Percentiles rank a stretch among this genome's conserved stretches.
Evolutionary conservation across 495 filamentous ascomycete genomes (phyloP).

Genomic region (Penicillium dipodomyicola): DNA sequence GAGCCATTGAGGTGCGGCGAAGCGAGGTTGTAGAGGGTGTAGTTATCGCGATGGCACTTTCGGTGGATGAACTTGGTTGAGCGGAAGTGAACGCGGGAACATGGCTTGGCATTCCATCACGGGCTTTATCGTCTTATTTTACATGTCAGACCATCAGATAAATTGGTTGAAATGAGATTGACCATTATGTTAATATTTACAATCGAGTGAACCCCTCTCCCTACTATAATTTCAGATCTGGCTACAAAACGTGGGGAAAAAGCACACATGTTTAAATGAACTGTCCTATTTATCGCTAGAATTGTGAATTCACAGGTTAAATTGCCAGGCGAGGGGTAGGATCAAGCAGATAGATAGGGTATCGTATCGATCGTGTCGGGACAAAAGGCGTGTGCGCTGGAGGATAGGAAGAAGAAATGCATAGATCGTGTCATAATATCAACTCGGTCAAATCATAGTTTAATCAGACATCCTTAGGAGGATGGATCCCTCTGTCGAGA

Average conservation of each 20-base stretch:
- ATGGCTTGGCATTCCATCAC: slow-evolving; percentile 25
- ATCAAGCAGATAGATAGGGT: slow-evolving; percentile 31
- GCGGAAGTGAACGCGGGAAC: slow-evolving; percentile 21
- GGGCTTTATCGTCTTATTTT: background rate
- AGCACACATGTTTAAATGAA: slow-evolving; percentile 13
- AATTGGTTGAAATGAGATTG: background rate
- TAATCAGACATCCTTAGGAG: slow-evolving; percentile 28
- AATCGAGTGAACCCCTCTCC: background rate
- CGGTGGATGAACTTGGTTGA: slow-evolving; percentile 16
- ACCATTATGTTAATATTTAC: slow-evolving; percentile 17
- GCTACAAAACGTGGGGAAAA: background rate
- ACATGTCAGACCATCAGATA: background rate
- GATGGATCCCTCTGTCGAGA: slow-evolving; percentile 37
- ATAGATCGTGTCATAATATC: slow-evolving; percentile 34
- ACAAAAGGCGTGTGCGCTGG: slow-evolving; percentile 30
- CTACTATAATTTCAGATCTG: background rate
- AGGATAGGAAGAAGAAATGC: slow-evolving; percentile 28
- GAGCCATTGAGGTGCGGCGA: slow-evolving; percentile 35
- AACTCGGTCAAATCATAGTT: slow-evolving; percentile 17
- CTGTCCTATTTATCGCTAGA: slow-evolving; percentile 19
- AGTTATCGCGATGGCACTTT: slow-evolving; percentile 10
- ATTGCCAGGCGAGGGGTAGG: slow-evolving; percentile 18
- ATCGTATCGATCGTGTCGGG: slow-evolving; percentile 33
- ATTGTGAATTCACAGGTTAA: slow-evolving; percentile 16
- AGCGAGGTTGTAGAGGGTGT: slow-evolving; percentile 8